Conservation (phyloP, 1,284 basidiomycete species). For the Inonotus obliquus region DNA sequence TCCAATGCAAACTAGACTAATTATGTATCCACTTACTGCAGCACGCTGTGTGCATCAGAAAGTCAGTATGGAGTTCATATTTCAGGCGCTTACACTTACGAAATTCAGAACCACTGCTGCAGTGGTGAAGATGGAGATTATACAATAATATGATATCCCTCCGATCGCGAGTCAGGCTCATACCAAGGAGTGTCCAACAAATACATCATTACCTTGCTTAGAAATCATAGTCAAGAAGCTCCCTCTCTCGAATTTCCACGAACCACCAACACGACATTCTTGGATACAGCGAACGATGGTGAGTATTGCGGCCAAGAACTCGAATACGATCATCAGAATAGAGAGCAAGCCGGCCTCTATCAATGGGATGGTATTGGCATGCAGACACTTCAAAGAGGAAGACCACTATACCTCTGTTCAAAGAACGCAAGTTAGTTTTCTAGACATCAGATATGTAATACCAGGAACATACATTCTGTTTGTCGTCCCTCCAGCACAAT, state of each 20-base stretch:
- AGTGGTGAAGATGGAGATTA: slow-evolving; percentile 1
- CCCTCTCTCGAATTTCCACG: slow-evolving; percentile 21
- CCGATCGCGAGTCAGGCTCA: neutral
- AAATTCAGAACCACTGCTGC: slow-evolving; percentile 1
- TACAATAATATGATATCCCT: neutral
- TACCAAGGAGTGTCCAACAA: neutral
- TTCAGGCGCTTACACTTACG: neutral
- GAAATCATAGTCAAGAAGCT: slow-evolving; percentile 28
- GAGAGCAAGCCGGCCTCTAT: slow-evolving; percentile 25
- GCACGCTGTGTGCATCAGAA: neutral
- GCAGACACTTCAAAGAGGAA: neutral
- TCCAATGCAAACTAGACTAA: neutral
- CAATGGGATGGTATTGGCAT: neutral
- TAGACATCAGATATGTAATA: neutral
- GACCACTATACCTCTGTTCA: slow-evolving; percentile 17
- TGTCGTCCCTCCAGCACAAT: slow-evolving; percentile 21
- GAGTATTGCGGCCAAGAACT: slow-evolving; percentile 25
- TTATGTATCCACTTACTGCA: neutral
- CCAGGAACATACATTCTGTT: slow-evolving; percentile 18
- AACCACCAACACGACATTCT: slow-evolving; percentile 24
- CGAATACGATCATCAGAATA: slow-evolving; percentile 29
- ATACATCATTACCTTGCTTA: slow-evolving; percentile 28
- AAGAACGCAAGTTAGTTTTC: neutral
- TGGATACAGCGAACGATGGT: slow-evolving; percentile 29
- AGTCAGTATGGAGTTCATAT: neutral